These are phyloP conservation scores for Leptographium procerum DNA, from an alignment of 2,329 filamentous ascomycete species.

Conservation along the genomic window DNA sequence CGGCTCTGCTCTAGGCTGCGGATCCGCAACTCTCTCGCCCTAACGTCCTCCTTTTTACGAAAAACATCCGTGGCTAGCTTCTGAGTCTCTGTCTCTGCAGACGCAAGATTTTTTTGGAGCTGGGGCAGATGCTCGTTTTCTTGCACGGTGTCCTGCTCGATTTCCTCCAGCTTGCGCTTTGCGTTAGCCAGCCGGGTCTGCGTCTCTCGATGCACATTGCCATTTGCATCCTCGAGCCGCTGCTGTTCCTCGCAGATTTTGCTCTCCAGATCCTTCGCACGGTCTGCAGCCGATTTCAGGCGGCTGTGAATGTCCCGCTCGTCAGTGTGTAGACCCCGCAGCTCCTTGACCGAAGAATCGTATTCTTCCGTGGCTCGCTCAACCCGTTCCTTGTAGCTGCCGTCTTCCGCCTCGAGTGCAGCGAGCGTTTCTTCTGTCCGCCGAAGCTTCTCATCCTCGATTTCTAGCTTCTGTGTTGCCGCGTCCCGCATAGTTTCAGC, in stretches of 20 bases:
- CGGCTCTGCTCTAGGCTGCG: constrained; percentile 42
- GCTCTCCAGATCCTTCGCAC: constrained; percentile 31
- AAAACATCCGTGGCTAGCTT: constrained; percentile 21
- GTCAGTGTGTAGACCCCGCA: constrained; percentile 36
- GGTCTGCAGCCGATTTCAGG: constrained; percentile 40
- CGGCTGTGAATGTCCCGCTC: constrained; percentile 53
- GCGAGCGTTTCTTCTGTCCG: constrained; percentile 27
- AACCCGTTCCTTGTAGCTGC: constrained; percentile 33
- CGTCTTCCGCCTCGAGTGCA: constrained; percentile 32
- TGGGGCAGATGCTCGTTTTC: constrained; percentile 17
- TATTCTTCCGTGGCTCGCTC: constrained; percentile 38
- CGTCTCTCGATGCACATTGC: constrained; percentile 49
- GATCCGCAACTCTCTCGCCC: constrained; percentile 38
- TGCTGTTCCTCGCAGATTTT: constrained; percentile 44
- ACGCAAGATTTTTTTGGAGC: constrained; percentile 22
- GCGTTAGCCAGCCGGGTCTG: constrained; percentile 45
- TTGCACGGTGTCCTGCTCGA: constrained; percentile 23
- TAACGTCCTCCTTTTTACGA: constrained; percentile 42
- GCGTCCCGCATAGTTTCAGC: constrained; percentile 23
- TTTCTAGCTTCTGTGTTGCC: constrained; percentile 37
- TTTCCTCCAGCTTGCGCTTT: constrained; percentile 34
- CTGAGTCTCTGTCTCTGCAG: constrained; percentile 20
- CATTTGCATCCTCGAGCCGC: constrained; percentile 56
- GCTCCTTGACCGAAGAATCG: constrained; percentile 21
- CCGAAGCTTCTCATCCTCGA: constrained; percentile 32